Evolutionary conservation across 2,329 filamentous ascomycete species (phyloP).

Genomic region (Catunica adiposa): DNA sequence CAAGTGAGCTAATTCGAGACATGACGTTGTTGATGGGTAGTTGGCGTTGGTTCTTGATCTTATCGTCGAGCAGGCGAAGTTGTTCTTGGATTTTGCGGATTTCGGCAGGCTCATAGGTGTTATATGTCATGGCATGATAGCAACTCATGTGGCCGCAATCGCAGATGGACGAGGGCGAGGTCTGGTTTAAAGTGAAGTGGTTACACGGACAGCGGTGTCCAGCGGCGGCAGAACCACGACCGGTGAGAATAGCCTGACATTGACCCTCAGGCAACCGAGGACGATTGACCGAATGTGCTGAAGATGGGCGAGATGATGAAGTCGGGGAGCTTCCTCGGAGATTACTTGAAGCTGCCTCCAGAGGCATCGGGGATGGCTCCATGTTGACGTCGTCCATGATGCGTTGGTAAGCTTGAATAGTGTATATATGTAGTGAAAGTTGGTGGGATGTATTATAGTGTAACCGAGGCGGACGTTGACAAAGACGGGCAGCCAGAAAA

Average conservation of each 20-base stretch:
- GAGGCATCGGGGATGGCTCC: constrained; percentile 10
- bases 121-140: constrained; percentile 36
- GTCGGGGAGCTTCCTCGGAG: not conserved
- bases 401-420: not conserved
- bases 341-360: not conserved
- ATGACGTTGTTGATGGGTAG: constrained; percentile 26
- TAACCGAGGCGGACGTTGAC: not conserved
- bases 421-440: not conserved
- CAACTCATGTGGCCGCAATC: constrained; percentile 44
- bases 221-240: constrained; percentile 32
- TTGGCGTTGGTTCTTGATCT: constrained; percentile 24
- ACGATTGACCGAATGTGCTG: constrained; percentile 16
- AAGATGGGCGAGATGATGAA: constrained; percentile 17
- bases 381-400: constrained; percentile 8
- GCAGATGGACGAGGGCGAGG: constrained; percentile 37
- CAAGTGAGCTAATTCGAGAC: constrained; percentile 32
- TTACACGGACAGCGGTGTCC: constrained; percentile 43
- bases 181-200: constrained; percentile 36
- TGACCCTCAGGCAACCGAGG: constrained; percentile 36
- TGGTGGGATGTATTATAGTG: not conserved
- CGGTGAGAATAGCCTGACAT: constrained; percentile 41
- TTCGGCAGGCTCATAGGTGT: constrained; percentile 30
- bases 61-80: constrained; percentile 28
- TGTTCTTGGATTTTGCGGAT: constrained; percentile 32
- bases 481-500: too few relatives aligned